Conservation (phyloP, 2,329 filamentous ascomycete genomes). For the Purpureocillium lavendulum region DNA sequence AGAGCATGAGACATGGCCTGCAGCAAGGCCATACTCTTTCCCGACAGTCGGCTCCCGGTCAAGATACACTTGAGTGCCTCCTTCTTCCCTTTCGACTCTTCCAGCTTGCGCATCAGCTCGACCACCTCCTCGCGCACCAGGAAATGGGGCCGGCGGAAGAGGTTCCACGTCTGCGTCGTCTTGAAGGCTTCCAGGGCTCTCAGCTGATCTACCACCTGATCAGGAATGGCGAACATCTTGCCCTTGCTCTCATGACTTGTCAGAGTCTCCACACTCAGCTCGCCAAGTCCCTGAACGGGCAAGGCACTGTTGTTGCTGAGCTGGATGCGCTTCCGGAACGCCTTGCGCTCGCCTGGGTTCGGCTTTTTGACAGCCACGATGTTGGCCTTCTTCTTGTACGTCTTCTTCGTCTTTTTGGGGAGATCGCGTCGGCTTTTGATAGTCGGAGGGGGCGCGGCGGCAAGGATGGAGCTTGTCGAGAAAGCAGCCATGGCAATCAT, state of each 20-base stretch:
- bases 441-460: constrained; percentile 17
- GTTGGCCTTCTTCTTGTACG: constrained; percentile 44
- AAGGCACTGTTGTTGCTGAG: constrained; percentile 92
- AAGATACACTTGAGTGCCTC: constrained; percentile 57
- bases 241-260: constrained; percentile 48
- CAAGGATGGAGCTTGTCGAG: constrained; percentile 23
- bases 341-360: constrained; percentile 73
- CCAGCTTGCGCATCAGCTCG: constrained; percentile 57
- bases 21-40: constrained; percentile 80
- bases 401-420: constrained; percentile 31
- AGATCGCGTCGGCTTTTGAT: constrained; percentile 27
- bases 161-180: constrained; percentile 74
- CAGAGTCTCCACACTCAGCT: constrained; percentile 49
- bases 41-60: constrained; percentile 63
- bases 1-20: constrained; percentile 79
- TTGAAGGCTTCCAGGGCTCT: constrained; percentile 86
- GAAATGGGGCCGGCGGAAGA: constrained; percentile 76
- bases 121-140: constrained; percentile 74
- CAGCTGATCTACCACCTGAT: constrained; percentile 67
- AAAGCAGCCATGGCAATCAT: constrained; percentile 29
- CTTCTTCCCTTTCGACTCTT: constrained; percentile 41
- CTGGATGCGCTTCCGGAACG: constrained; percentile 78
- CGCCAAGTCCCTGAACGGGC: constrained; percentile 59
- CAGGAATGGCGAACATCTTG: constrained; percentile 61
- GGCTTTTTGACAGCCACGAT: constrained; percentile 46